A percentile compares a stretch with the other conserved stretches of the same genome.
Conservation (phyloP, 495 filamentous ascomycete species). For the Aspergillus ostianus region DNA sequence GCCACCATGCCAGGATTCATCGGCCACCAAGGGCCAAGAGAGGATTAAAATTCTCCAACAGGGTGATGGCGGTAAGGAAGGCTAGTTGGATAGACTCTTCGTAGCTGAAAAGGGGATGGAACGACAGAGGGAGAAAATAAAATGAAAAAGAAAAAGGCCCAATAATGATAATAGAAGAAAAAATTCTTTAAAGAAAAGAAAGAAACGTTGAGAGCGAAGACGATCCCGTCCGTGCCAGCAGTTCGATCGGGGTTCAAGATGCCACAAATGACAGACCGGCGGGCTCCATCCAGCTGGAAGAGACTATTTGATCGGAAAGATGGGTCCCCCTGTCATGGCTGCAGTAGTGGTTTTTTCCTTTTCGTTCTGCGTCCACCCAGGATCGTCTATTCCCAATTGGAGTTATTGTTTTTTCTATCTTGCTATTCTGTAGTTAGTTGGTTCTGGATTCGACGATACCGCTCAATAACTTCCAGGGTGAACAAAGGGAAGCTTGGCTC, state of each 20-base stretch:
- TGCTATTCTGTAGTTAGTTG: too few relatives aligned
- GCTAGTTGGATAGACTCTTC: conserved; percentile 17
- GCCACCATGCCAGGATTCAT: conserved; percentile 17
- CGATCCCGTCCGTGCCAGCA: conserved; percentile 21
- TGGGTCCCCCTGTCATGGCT: conserved; percentile 1
- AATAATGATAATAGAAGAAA: background rate
- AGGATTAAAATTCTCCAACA: conserved; percentile 8
- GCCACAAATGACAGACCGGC: conserved; percentile 11
- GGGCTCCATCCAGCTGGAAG: conserved; percentile 1
- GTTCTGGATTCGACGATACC: too few relatives aligned
- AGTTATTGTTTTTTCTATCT: background rate
- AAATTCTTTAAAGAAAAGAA: conserved; percentile 2
- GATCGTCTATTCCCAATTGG: background rate
- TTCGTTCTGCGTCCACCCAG: background rate
- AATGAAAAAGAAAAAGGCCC: background rate
- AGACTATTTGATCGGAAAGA: conserved; percentile 11
- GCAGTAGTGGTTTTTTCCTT: conserved; percentile 8
- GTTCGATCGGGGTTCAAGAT: conserved; percentile 15
- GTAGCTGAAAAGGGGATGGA: conserved; percentile 12
- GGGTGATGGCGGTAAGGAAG: conserved; percentile 16
- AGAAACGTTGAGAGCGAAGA: conserved; percentile 14
- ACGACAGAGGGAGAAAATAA: background rate
- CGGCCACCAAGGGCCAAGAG: conserved; percentile 13
- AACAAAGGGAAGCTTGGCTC: background rate
- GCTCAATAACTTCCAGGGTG: too few relatives aligned